Evolutionary conservation across 208 protist species (phyloP).

Genomic region (Acanthamoeba lugdunensis): DNA sequence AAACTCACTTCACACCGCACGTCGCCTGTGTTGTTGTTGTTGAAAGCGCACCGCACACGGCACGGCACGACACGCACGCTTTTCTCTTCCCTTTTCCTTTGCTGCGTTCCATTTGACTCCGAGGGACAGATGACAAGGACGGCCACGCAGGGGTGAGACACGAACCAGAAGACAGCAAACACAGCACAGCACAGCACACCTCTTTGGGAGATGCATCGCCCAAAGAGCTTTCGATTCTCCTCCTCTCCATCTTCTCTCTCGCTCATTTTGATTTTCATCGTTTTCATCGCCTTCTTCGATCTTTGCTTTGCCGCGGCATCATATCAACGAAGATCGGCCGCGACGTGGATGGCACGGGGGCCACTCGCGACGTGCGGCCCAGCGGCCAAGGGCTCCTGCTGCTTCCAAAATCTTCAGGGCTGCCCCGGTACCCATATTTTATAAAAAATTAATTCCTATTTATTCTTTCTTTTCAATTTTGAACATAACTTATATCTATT

Average conservation of each 20-base stretch:
- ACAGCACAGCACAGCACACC: background rate
- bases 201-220: background rate
- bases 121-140: no score
- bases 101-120: no score
- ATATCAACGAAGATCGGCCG: background rate
- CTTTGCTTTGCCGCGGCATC: background rate
- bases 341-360: background rate
- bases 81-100: constrained; percentile 17
- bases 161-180: background rate
- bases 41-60: no score
- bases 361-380: background rate
- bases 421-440: constrained; percentile 1
- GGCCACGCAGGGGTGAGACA: no score
- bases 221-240: background rate
- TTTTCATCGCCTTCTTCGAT: background rate
- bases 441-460: no score
- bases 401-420: background rate
- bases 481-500: background rate
- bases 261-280: background rate
- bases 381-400: constrained; percentile 11
- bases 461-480: background rate
- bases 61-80: background rate
- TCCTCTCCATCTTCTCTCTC: background rate
- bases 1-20: background rate
- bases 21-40: background rate